phyloP scores from a whole-genome alignment of 352 stramenopile genomes.

The Plasmopara halstedii region DNA sequence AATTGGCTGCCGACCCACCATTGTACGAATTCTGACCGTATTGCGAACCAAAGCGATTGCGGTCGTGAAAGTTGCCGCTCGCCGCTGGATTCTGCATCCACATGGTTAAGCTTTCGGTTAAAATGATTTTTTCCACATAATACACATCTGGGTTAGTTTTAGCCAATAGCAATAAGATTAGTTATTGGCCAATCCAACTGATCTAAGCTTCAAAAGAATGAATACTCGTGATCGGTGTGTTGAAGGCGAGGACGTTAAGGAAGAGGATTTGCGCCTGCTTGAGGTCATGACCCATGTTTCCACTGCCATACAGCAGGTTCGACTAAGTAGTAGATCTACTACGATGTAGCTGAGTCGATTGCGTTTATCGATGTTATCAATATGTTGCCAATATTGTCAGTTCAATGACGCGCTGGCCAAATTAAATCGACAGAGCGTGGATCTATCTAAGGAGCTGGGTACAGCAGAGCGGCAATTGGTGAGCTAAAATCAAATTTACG shows the following conservation, averaged over 20 bases:
- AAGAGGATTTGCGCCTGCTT: slow-evolving; percentile 44
- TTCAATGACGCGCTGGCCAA: slow-evolving; percentile 43
- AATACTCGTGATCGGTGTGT: slow-evolving; percentile 18
- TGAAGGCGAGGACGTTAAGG: slow-evolving; percentile 24
- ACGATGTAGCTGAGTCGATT: too few relatives aligned
- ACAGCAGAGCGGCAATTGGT: slow-evolving; percentile 45
- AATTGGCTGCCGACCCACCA: neutral
- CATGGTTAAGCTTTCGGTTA: slow-evolving; percentile 4
- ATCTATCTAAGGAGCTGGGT: slow-evolving; percentile 38
- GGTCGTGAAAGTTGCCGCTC: slow-evolving; percentile 39
- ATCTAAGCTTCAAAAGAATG: slow-evolving; percentile 9
- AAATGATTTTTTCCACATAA: neutral
- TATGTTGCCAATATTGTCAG: slow-evolving; percentile 7
- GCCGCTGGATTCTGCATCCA: slow-evolving; percentile 68
- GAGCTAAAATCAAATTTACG: too few relatives aligned
- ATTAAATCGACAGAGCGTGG: slow-evolving; percentile 39
- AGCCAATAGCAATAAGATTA: neutral
- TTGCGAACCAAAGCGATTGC: slow-evolving; percentile 33
- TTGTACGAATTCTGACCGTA: slow-evolving; percentile 26
- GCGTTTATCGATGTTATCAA: too few relatives aligned
- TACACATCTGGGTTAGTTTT: neutral
- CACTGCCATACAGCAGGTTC: slow-evolving; percentile 35
- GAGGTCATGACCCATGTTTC: slow-evolving; percentile 33
- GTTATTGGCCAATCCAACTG: neutral
- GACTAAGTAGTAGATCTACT: neutral